phyloP scores from a whole-genome alignment of 371 early-diverging fungal genomes.

The Haplosporangium sp. region DNA sequence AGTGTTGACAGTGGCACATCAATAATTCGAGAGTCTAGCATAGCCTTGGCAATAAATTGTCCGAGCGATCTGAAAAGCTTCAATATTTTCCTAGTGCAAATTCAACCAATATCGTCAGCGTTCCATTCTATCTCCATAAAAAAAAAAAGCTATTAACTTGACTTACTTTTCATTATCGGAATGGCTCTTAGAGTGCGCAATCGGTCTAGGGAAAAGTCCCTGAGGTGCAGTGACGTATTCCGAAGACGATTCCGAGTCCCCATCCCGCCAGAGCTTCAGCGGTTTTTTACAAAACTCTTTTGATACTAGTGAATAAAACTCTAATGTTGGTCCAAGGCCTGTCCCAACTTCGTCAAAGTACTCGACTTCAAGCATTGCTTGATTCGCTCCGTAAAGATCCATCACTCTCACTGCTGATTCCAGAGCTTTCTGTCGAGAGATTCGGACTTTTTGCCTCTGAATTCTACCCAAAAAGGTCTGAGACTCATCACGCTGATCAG shows the following conservation, averaged over 20 bases:
- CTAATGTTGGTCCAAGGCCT: constrained; percentile 94
- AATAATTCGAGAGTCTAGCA: constrained; percentile 88
- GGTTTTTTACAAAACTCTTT: constrained; percentile 75
- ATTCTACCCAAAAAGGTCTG: constrained; percentile 72
- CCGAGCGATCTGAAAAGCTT: constrained; percentile 80
- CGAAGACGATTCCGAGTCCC: constrained; percentile 36
- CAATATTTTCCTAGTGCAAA: constrained; percentile 55
- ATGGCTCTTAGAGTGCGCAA: constrained; percentile 47
- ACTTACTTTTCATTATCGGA: constrained; percentile 52
- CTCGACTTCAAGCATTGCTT: constrained; percentile 87
- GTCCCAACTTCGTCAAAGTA: constrained; percentile 95
- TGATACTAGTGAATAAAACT: constrained; percentile 89
- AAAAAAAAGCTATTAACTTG: background rate
- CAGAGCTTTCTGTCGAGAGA: constrained; percentile 79
- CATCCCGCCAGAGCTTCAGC: constrained; percentile 73
- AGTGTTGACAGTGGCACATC: constrained; percentile 85
- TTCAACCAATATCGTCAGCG: constrained; percentile 1
- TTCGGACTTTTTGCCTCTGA: constrained; percentile 83
- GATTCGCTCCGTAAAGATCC: constrained; percentile 78
- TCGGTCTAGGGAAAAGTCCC: constrained; percentile 84
- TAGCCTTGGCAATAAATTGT: constrained; percentile 88
- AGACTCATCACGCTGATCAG: constrained; percentile 43
- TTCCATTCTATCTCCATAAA: background rate
- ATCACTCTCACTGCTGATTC: constrained; percentile 86
- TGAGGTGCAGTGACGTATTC: constrained; percentile 60